Conservation (phyloP, 108 stramenopile genomes). For the Nitzschia inconspicua region DNA sequence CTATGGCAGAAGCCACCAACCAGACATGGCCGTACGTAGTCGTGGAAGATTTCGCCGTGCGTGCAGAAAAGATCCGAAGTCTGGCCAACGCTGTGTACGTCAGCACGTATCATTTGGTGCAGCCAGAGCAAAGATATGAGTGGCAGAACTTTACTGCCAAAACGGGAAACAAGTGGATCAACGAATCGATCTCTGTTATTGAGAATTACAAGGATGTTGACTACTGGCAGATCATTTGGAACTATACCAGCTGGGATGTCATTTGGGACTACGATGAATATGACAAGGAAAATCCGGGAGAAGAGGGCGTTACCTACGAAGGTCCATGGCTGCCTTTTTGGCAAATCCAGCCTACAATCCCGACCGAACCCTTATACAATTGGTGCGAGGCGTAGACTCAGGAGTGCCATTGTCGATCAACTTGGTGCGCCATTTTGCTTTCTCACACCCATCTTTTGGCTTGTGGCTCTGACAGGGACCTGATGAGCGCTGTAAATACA, state of each 20-base stretch:
- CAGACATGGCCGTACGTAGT: slow-evolving; percentile 45
- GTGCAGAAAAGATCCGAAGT: slow-evolving; percentile 16
- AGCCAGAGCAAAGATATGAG: slow-evolving; percentile 5
- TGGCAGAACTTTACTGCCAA: slow-evolving; percentile 38
- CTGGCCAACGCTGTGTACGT: slow-evolving; percentile 29
- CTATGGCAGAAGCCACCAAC: background rate
- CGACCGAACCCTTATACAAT: background rate
- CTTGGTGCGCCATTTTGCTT: too few species aligned
- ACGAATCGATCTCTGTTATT: slow-evolving; percentile 17
- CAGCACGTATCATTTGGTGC: slow-evolving; percentile 20
- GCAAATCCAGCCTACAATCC: slow-evolving; percentile 34
- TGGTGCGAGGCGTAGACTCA: background rate
- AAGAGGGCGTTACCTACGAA: slow-evolving; percentile 20
- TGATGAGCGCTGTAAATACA: background rate
- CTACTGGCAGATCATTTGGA: background rate
- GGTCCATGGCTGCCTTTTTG: slow-evolving; percentile 12
- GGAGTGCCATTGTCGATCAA: too few species aligned
- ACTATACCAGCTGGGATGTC: background rate
- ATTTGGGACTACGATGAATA: slow-evolving; percentile 32
- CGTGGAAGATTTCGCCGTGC: slow-evolving; percentile 35
- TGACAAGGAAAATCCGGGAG: slow-evolving; percentile 20
- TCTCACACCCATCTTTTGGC: too few species aligned
- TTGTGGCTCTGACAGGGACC: slow-evolving; percentile 7
- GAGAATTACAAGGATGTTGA: background rate
- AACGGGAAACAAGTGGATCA: slow-evolving; percentile 17